phyloP scores from a whole-genome alignment of 2,329 filamentous ascomycete genomes.

The Monilinia aucupariae region DNA sequence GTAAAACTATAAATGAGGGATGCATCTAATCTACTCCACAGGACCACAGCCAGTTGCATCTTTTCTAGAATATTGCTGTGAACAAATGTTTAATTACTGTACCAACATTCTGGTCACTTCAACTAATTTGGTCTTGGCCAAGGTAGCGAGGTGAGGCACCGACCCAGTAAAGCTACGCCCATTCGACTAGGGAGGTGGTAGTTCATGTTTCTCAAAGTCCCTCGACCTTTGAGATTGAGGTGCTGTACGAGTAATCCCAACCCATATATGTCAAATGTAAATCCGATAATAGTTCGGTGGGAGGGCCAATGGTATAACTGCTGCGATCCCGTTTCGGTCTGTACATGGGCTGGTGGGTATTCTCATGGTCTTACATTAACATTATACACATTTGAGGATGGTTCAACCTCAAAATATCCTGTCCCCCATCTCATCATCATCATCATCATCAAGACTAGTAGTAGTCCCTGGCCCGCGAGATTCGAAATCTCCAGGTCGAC shows the following conservation, averaged over 20 bases:
- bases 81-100: too few species aligned
- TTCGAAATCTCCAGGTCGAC: constrained; percentile 17
- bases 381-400: not conserved
- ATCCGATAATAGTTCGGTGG: not conserved
- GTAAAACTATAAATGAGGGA: too few species aligned
- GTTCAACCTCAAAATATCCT: constrained; percentile 23
- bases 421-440: constrained; percentile 18
- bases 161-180: too few species aligned
- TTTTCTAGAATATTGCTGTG: not conserved
- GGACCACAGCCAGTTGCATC: not conserved
- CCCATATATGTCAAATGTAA: not conserved
- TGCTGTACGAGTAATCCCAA: too few species aligned
- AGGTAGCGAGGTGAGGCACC: too few species aligned
- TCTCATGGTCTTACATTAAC: not conserved
- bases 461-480: not conserved
- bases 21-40: not conserved
- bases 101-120: too few species aligned
- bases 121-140: too few species aligned
- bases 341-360: not conserved
- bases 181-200: not conserved
- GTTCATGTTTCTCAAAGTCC: not conserved
- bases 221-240: not conserved
- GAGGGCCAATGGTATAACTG: not conserved
- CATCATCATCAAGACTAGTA: not conserved
- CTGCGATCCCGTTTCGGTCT: not conserved